Evolutionary conservation across 805 yeast genomes (phyloP).

Genomic region (Yamadazyma takamatsuzukensis): DNA sequence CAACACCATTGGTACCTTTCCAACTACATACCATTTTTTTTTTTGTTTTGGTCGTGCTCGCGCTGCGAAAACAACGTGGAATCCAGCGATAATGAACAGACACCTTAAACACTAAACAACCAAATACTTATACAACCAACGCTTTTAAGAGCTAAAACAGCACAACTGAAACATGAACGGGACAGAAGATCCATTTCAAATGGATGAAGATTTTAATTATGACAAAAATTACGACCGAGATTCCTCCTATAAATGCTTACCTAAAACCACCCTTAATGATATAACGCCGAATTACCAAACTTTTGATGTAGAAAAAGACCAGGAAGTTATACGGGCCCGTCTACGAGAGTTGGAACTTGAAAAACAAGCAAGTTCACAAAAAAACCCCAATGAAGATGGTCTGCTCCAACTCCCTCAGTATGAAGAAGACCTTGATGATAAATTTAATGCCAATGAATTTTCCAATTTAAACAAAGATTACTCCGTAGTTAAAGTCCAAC

Average conservation of each 20-base stretch:
- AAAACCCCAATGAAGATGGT: constrained; percentile 14
- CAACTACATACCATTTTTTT: background rate
- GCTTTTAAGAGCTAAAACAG: too few relatives aligned
- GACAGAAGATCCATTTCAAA: constrained; percentile 42
- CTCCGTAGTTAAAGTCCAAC: background rate
- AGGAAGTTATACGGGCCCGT: constrained; percentile 31
- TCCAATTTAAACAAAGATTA: constrained; percentile 1
- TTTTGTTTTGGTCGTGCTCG: too few relatives aligned
- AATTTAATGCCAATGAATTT: constrained; percentile 27
- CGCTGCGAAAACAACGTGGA: too few relatives aligned
- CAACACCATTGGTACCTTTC: background rate
- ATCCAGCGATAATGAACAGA: too few relatives aligned
- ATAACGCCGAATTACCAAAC: constrained; percentile 15
- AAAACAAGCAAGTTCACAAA: too few relatives aligned
- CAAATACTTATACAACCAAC: too few relatives aligned
- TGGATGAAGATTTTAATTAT: constrained; percentile 37
- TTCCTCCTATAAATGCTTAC: constrained; percentile 2
- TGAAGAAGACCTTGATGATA: constrained; percentile 42
- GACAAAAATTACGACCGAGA: constrained; percentile 1
- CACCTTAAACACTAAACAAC: too few relatives aligned
- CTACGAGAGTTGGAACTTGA: constrained; percentile 23
- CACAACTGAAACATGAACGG: too few relatives aligned
- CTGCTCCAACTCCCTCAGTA: too few relatives aligned
- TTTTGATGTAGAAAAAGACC: constrained; percentile 11
- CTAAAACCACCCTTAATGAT: constrained; percentile 6